Base-by-base conservation (phyloP, 1,284 basidiomycete species). In the Puccinia hordei region DNA sequence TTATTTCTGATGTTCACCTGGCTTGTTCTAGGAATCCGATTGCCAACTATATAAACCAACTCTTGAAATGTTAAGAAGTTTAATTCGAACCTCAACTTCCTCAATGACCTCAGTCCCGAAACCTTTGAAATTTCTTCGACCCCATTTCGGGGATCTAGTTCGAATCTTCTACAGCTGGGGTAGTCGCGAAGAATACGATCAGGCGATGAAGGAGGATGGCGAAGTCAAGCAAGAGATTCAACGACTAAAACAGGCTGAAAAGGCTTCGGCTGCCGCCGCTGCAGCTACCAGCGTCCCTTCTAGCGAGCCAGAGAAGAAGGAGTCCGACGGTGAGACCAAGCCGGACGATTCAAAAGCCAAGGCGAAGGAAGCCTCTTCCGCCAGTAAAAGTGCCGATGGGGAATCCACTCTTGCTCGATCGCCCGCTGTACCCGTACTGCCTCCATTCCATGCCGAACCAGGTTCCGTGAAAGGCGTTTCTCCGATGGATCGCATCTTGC, bases 51-150 rank as follows among this genome's bases (percentile, higher is more conserved):
- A 99, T 86, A 89, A 91, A 33, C 92, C 96, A 38, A 95, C 96
- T 24, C 89, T 99, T 44, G 97, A 99, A 87, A 94, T 94, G 1
- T 89, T 99, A 22, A 90, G 96, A 80, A 96, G 93, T 30, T 88
- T 99, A 55, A 99, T 99, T 84, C 89, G 94, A 84, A 98, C 97
- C 4, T 95, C 95, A 30, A 99, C 97, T 4, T 96, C 94, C 27
- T 98, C 95, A 9, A 98, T 99, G 96, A 99, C 97, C n/a, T 96
- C 94, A 19, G 97, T 99, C 17, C 97, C 97, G 2, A 99, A 99
- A 88, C 97, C 97, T 49, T 90, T 99, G 82, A 99, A 99, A 87
- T 99, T 99, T 88, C 90, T 99, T 69, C 91, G 95, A 81, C 96
- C 95, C 38, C 92, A 95, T 85, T 99, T 97, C 86, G 92, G 92